Base-by-base conservation (phyloP, 345 rosid genomes). In the Toxicodendron radicans region DNA sequence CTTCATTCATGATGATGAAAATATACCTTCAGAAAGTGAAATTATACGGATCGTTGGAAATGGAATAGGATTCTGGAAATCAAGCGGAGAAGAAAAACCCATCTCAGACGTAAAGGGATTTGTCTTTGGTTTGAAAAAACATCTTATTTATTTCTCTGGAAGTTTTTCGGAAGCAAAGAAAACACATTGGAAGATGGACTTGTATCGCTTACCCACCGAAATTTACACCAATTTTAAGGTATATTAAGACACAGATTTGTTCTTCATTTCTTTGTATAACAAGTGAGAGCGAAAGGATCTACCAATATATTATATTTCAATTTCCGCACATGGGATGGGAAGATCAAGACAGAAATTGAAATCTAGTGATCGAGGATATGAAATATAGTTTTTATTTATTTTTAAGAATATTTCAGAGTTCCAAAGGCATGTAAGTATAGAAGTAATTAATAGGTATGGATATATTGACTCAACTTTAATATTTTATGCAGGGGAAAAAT, bases 131-230 rank as follows among this genome's bases (percentile, higher is more conserved):
- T 66, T 58, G 45, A 82, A 73, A 64, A 61, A 14, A 4, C 66
- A 43, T 24, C 68, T 82, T 0, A 58, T 13, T 0, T 82, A 76
- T 35, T 82, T 54, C 10, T 70, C 78, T 1, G 76, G 78, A 45
- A 64, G 10, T 18, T 3, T 10, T 10, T 24, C 61, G 1, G 63
- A 75, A 14, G 10, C 78, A 4, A 82, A 59, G 61, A 79, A 66
- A 71, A 83, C 83, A 23, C 78, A 69, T 71, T 79, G 85, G 85
- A 73, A 21, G 27, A 76, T 82, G 76, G 74, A 76, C 2, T 38
- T 69, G 53, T 82, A 69, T 58, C 73, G 72, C 1, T 20, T 82
- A 3, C 73, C 74, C 14, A 0, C 1, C 13, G 56, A 62, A 33
- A 67, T 33, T 27, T 66, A 72, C 35, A 6, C 24, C 43, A 49